Conservation (phyloP, 2,329 filamentous ascomycete species). For the Zasmidium angulare region DNA sequence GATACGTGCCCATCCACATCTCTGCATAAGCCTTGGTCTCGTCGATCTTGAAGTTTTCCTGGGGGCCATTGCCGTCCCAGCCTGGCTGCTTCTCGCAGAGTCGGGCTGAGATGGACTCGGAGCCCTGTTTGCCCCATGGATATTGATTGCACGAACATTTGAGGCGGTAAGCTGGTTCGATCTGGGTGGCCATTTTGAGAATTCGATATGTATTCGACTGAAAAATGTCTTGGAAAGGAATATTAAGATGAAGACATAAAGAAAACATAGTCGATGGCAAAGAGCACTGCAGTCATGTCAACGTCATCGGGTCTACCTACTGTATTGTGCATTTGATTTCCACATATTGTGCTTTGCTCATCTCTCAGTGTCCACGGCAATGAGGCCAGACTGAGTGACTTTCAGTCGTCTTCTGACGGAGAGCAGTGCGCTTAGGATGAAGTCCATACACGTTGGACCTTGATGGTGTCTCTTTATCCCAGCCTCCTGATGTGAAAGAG, state of each 20-base stretch:
- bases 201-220: neutral
- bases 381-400: neutral
- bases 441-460: neutral
- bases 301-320: neutral
- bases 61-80: constrained; percentile 32
- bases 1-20: constrained; percentile 77
- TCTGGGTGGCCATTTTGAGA: constrained; percentile 41
- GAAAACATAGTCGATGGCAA: neutral
- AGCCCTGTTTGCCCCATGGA: constrained; percentile 69
- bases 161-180: constrained; percentile 53
- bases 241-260: neutral
- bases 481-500: too few species aligned
- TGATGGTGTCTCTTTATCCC: neutral
- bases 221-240: neutral
- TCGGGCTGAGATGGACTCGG: constrained; percentile 63
- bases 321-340: too few species aligned
- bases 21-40: constrained; percentile 64
- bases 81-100: constrained; percentile 66
- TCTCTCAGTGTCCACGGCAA: neutral
- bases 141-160: constrained; percentile 62
- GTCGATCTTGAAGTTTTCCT: constrained; percentile 61
- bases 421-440: too few species aligned
- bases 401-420: too few species aligned
- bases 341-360: neutral
- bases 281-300: neutral